Conservation (phyloP, 1,139 yeast species). For the Yamadazyma spencermartinsiae region DNA sequence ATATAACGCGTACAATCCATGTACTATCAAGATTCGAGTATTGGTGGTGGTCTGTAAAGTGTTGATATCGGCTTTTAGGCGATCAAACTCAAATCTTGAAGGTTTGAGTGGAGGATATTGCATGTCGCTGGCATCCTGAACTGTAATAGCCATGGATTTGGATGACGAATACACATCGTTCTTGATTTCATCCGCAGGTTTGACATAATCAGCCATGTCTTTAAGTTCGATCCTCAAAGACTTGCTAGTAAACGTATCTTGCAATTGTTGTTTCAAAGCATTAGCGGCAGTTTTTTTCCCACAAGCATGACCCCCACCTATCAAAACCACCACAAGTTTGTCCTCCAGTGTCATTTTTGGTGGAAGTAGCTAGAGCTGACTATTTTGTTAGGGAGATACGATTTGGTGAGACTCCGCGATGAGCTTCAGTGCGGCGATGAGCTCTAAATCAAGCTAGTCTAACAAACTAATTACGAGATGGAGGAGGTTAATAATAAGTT, state of each 20-base stretch:
- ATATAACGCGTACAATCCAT: constrained; percentile 81
- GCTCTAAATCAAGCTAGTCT: neutral
- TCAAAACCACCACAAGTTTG: constrained; percentile 44
- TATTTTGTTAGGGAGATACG: too few species aligned
- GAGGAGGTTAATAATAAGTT: constrained; percentile 15
- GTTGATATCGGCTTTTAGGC: constrained; percentile 19
- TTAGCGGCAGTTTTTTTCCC: constrained; percentile 52
- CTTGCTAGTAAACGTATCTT: constrained; percentile 18
- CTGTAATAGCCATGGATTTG: constrained; percentile 35
- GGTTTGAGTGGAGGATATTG: constrained; percentile 33
- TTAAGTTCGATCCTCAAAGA: constrained; percentile 35
- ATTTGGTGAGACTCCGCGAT: neutral
- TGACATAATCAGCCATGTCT: constrained; percentile 35
- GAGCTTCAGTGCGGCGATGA: neutral
- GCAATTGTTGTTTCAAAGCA: constrained; percentile 31
- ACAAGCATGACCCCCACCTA: constrained; percentile 78
- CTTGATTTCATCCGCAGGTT: constrained; percentile 15
- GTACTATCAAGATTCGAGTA: constrained; percentile 55
- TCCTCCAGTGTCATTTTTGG: constrained; percentile 9
- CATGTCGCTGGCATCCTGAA: constrained; percentile 19
- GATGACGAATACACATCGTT: constrained; percentile 21
- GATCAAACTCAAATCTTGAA: constrained; percentile 38
- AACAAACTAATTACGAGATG: neutral
- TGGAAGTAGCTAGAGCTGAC: too few species aligned
- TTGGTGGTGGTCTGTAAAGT: constrained; percentile 5